phyloP scores from a whole-genome alignment of 139 green algal genomes.

The Chlamydomonas schloesseri region DNA sequence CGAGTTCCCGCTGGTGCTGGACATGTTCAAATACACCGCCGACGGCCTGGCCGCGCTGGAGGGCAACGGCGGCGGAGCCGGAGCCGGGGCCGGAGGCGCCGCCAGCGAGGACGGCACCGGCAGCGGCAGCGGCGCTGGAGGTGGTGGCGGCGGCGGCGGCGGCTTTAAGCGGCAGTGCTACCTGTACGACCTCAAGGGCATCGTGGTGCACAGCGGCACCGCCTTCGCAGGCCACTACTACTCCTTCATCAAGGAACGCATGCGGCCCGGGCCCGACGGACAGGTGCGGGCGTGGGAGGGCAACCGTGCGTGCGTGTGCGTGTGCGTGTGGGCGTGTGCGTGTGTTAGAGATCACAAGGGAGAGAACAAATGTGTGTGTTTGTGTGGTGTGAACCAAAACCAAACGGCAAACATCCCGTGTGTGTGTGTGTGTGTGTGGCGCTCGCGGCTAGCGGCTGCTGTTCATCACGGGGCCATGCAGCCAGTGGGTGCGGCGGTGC shows the following conservation, averaged over 20 bases:
- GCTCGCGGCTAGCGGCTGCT: no score
- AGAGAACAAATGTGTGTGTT: no score
- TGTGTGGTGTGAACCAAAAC: no score
- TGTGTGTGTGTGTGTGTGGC: no score
- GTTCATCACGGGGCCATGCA: no score
- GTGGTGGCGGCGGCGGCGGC: neutral
- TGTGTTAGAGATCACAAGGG: no score
- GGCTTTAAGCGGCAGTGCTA: slow-evolving; percentile 52
- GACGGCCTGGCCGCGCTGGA: slow-evolving; percentile 74
- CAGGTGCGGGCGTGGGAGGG: neutral
- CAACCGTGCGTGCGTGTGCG: no score
- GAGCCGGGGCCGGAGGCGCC: neutral
- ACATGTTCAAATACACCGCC: slow-evolving; percentile 91
- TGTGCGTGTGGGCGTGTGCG: no score
- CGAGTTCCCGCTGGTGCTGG: slow-evolving; percentile 87
- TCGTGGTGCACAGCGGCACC: slow-evolving; percentile 94
- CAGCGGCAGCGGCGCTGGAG: neutral
- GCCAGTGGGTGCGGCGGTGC: no score
- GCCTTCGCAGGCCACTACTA: slow-evolving; percentile 97
- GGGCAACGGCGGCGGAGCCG: neutral
- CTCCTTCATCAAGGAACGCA: slow-evolving; percentile 88
- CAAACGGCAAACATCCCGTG: no score
- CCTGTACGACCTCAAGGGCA: slow-evolving; percentile 87
- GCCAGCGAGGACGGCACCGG: neutral
- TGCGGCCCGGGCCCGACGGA: slow-evolving; percentile 2